phyloP scores from a whole-genome alignment of 2,329 filamentous ascomycete genomes.

The Xylaria sp. region DNA sequence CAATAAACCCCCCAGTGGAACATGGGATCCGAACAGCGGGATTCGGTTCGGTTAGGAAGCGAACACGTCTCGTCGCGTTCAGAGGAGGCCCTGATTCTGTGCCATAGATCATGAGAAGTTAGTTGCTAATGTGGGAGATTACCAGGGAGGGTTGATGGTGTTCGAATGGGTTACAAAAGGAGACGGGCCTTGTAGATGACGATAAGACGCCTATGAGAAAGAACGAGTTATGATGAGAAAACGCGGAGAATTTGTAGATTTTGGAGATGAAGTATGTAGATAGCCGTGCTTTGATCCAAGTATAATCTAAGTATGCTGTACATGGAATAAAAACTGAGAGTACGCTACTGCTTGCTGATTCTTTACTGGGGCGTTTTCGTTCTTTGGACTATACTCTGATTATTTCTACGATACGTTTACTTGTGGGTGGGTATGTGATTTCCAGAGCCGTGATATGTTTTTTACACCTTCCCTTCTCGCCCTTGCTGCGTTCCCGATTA shows the following conservation, averaged over 20 bases:
- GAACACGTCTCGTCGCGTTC: conserved; percentile 52
- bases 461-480: too few species aligned
- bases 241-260: not conserved
- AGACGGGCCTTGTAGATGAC: not conserved
- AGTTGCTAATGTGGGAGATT: not conserved
- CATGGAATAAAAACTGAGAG: not conserved
- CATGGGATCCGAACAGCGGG: conserved; percentile 69
- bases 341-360: not conserved
- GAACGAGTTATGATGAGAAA: conserved; percentile 16
- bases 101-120: not conserved
- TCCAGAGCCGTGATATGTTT: too few species aligned
- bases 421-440: too few species aligned
- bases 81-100: conserved; percentile 4
- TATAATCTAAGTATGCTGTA: conserved; percentile 3
- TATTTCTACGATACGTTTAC: not conserved
- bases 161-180: conserved; percentile 1
- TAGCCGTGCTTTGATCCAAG: conserved; percentile 8
- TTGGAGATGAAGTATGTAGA: conserved; percentile 1
- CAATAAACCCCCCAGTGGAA: conserved; percentile 52
- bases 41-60: conserved; percentile 56
- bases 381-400: not conserved
- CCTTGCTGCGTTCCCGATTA: too few species aligned
- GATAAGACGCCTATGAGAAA: not conserved
- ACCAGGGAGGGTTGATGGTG: not conserved
- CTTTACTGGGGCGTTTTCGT: not conserved